Evolutionary conservation across 148 eudicot species (phyloP).

Genomic region (Rhododendron kiyosumense): DNA sequence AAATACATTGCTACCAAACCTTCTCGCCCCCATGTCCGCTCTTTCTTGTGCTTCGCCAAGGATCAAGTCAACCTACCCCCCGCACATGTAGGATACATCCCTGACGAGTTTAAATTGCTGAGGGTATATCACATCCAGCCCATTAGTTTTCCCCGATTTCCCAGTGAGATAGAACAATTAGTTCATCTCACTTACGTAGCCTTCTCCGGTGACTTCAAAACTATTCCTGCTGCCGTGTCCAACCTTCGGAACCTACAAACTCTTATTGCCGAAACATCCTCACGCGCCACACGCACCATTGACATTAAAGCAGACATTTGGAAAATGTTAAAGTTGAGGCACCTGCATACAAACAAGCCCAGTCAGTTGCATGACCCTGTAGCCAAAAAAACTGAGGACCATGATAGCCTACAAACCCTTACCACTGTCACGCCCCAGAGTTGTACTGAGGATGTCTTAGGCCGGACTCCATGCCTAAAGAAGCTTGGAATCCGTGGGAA

Average conservation of each 20-base stretch:
- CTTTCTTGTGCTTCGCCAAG: constrained; percentile 25
- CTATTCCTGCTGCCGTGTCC: constrained; percentile 29
- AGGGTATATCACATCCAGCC: constrained; percentile 10
- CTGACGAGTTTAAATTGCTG: constrained; percentile 13
- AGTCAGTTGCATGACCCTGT: constrained; percentile 14
- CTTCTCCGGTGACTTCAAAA: constrained; percentile 13
- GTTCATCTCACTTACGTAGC: constrained; percentile 32
- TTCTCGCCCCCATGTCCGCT: constrained; percentile 20
- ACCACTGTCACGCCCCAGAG: background rate
- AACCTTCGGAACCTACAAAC: constrained; percentile 33
- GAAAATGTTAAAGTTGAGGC: constrained; percentile 36
- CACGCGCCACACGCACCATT: background rate
- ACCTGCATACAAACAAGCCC: constrained; percentile 25
- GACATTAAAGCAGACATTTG: constrained; percentile 29
- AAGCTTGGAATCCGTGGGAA: background rate
- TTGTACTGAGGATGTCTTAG: background rate
- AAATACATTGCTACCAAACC: constrained; percentile 19
- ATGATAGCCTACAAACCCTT: background rate
- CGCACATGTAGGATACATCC: constrained; percentile 15
- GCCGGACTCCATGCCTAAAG: background rate
- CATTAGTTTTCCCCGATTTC: constrained; percentile 23
- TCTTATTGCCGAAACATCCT: constrained; percentile 8
- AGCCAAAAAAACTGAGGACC: background rate
- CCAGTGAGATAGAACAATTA: constrained; percentile 8
- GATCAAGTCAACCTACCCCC: constrained; percentile 5